Evolutionary conservation across 495 filamentous ascomycete species (phyloP).

Genomic region (Poronia punctata): DNA sequence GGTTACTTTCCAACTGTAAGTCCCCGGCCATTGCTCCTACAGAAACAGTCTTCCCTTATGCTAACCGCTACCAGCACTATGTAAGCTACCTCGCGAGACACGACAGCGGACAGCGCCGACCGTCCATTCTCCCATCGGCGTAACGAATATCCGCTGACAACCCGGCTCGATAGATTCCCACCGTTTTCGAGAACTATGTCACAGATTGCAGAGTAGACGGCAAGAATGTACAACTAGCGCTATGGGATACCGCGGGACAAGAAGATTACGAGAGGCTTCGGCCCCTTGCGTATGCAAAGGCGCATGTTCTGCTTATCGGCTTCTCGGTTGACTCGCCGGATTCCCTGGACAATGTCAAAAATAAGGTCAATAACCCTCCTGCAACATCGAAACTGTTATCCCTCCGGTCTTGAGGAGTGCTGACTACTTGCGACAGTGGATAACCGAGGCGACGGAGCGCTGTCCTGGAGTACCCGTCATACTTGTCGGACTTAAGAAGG

Average conservation of each 20-base stretch:
- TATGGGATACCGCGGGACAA: conserved; percentile 99
- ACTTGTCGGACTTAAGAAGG: conserved; percentile 94
- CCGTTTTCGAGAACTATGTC: conserved; percentile 99
- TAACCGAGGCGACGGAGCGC: conserved; percentile 90
- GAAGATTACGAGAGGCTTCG: conserved; percentile 97
- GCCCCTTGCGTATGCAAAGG: conserved; percentile 93
- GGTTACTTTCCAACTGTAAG: conserved; percentile 97
- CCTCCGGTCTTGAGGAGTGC: neutral
- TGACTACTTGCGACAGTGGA: conserved; percentile 61
- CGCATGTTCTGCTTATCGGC: conserved; percentile 94
- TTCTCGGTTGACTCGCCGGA: conserved; percentile 95
- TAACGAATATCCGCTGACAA: conserved; percentile 14
- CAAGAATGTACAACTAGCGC: conserved; percentile 91
- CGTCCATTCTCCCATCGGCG: conserved; percentile 1
- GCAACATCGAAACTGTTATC: neutral
- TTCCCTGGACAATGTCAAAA: conserved; percentile 95
- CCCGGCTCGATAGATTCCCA: conserved; percentile 65
- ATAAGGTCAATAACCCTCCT: conserved; percentile 61
- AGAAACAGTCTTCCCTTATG: neutral
- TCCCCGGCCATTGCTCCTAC: conserved; percentile 13
- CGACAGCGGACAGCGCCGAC: neutral
- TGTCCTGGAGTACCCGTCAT: conserved; percentile 93
- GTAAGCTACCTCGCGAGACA: conserved; percentile 41
- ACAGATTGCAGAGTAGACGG: conserved; percentile 98
- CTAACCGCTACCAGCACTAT: conserved; percentile 52